These are phyloP conservation scores for Fusarium ambrosium DNA, from an alignment of 2,329 filamentous ascomycete species.

Conservation along the genomic window DNA sequence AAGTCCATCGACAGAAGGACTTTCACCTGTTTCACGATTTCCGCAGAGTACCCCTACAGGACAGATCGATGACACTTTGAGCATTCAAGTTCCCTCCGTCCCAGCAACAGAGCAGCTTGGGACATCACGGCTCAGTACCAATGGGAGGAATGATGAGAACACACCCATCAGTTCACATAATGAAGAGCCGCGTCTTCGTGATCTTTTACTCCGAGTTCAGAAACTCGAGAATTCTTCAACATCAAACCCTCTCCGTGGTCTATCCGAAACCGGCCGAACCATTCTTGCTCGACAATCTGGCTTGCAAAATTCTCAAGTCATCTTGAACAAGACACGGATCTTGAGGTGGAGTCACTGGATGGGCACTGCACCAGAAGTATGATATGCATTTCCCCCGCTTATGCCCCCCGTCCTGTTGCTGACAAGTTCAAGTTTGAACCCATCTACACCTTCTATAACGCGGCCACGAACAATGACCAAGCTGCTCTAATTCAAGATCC, in stretches of 20 bases:
- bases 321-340: conserved; percentile 8
- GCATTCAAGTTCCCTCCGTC: neutral
- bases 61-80: neutral
- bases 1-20: neutral
- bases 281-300: conserved; percentile 3
- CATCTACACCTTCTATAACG: neutral
- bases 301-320: conserved; percentile 6
- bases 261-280: conserved; percentile 3
- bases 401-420: neutral
- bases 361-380: conserved; percentile 7
- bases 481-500: neutral
- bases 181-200: neutral
- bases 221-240: conserved; percentile 6
- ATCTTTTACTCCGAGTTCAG: neutral
- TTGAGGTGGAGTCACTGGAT: conserved; percentile 15
- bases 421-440: conserved; percentile 1
- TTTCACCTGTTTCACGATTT: neutral
- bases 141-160: neutral
- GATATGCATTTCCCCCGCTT: neutral
- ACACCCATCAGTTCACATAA: neutral
- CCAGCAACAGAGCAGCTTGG: neutral
- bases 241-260: neutral
- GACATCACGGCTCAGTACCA: neutral
- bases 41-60: neutral
- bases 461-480: neutral